phyloP scores from a whole-genome alignment of 1,284 basidiomycete species.

The Ustilago cynodontis region DNA sequence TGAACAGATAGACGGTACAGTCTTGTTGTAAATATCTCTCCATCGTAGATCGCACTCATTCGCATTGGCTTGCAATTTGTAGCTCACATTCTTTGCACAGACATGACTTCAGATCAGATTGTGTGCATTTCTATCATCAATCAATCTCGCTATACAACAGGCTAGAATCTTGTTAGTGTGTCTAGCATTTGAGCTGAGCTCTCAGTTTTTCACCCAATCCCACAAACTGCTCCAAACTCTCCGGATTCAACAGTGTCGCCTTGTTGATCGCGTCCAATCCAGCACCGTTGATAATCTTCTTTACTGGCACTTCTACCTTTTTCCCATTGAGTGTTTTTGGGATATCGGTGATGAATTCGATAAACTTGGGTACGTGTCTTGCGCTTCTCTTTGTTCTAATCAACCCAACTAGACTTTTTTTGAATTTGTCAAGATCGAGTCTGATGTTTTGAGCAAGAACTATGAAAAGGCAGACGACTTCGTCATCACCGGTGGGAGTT shows the following conservation, averaged over 20 bases:
- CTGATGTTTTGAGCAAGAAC: constrained; percentile 73
- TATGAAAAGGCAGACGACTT: constrained; percentile 85
- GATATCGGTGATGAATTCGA: constrained; percentile 79
- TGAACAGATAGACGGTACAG: not conserved
- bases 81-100: not conserved
- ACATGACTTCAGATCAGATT: too few relatives aligned
- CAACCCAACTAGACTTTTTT: constrained; percentile 72
- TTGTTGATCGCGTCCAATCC: constrained; percentile 79
- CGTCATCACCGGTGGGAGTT: constrained; percentile 79
- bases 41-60: not conserved
- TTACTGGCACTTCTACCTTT: constrained; percentile 84
- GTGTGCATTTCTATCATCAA: too few relatives aligned
- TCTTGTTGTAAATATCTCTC: constrained; percentile 2
- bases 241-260: constrained; percentile 81
- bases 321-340: constrained; percentile 88
- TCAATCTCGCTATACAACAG: too few relatives aligned
- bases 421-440: constrained; percentile 72
- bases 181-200: constrained; percentile 65
- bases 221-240: constrained; percentile 78
- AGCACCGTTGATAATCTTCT: constrained; percentile 87
- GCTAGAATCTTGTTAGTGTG: too few relatives aligned
- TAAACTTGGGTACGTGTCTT: constrained; percentile 72
- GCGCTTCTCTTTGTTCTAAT: constrained; percentile 77
- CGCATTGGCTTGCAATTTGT: not conserved
- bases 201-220: constrained; percentile 75